phyloP scores from a whole-genome alignment of 768 basidiomycete genomes.

The Candolleomyces aberdarensis region DNA sequence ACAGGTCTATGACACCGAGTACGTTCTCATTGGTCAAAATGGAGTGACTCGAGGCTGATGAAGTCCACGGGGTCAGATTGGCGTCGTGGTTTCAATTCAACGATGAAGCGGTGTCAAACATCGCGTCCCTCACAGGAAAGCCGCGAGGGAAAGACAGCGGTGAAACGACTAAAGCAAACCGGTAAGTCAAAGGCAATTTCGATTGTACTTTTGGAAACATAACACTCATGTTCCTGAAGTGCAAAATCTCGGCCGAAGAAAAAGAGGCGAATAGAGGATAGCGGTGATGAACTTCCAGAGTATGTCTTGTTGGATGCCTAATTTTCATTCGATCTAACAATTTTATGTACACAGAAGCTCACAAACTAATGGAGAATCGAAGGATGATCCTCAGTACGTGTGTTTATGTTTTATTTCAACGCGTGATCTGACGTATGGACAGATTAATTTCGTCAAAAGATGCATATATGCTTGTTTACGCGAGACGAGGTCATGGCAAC shows the following conservation, averaged over 20 bases:
- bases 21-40: conserved; percentile 22
- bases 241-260: conserved; percentile 42
- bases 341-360: no score
- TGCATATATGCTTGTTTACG: conserved; percentile 95
- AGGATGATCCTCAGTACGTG: no score
- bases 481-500: conserved; percentile 33
- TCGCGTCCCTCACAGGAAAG: conserved; percentile 52
- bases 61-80: conserved; percentile 37
- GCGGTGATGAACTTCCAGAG: conserved; percentile 37
- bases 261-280: conserved; percentile 54
- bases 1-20: conserved; percentile 75
- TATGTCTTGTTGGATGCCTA: background rate
- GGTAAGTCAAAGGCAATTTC: conserved; percentile 14
- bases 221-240: conserved; percentile 17
- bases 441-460: conserved; percentile 73
- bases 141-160: conserved; percentile 19
- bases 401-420: no score
- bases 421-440: background rate
- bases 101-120: conserved; percentile 77
- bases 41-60: background rate
- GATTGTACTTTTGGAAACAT: background rate
- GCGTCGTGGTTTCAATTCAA: conserved; percentile 89
- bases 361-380: no score
- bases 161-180: conserved; percentile 28
- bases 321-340: no score